Evolutionary conservation across 305 asterid species (phyloP).

Genomic region (Solanum chacoense): DNA sequence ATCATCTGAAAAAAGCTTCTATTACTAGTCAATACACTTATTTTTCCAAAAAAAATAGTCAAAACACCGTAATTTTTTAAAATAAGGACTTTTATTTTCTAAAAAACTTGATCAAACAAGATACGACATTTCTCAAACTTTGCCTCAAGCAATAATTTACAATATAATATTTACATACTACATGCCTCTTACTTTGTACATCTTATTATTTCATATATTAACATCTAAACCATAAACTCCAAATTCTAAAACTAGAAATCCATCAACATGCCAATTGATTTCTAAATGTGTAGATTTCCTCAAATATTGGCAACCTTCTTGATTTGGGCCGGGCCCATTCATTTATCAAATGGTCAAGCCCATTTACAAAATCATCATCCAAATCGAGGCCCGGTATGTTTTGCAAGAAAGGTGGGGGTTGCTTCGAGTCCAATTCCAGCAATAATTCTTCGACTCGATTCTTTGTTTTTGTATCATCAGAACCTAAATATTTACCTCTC

Average conservation of each 20-base stretch:
- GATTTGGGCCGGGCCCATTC: slow-evolving; percentile 64
- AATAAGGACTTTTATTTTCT: neutral
- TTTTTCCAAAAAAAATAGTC: neutral
- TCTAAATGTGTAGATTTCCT: slow-evolving; percentile 60
- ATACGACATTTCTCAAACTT: neutral
- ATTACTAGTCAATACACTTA: neutral
- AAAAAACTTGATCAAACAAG: neutral
- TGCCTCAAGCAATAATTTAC: neutral
- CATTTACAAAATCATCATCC: slow-evolving; percentile 50
- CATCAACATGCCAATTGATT: slow-evolving; percentile 70
- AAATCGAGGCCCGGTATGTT: slow-evolving; percentile 12
- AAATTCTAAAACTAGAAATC: neutral
- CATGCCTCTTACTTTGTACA: neutral
- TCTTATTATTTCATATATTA: neutral
- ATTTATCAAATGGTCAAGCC: slow-evolving; percentile 37
- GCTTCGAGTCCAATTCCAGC: slow-evolving; percentile 24
- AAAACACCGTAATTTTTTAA: neutral
- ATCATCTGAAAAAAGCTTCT: neutral
- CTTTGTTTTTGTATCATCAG: slow-evolving; percentile 37
- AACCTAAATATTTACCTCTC: slow-evolving; percentile 41
- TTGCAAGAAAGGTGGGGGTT: slow-evolving; percentile 6
- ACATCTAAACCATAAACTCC: neutral
- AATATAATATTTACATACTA: neutral
- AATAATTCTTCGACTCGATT: slow-evolving; percentile 41
- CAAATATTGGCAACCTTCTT: slow-evolving; percentile 79